Conservation (phyloP, 352 stramenopile species). For the Globisporangium sylvaticum region DNA sequence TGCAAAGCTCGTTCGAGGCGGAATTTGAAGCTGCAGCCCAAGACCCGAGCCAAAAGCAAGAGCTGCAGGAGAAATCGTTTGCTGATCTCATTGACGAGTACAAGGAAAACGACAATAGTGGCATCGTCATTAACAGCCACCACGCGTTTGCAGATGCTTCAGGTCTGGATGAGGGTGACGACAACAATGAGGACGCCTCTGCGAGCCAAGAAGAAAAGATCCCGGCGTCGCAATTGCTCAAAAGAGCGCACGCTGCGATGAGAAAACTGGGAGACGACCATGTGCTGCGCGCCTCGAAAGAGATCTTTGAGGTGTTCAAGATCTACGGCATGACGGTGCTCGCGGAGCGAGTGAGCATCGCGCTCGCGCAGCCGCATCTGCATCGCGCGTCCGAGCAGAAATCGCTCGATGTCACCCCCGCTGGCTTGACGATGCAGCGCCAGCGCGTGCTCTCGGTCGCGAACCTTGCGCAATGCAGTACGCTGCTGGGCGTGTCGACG, state of each 20-base stretch:
- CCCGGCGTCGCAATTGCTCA: background rate
- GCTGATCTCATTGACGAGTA: slow-evolving; percentile 42
- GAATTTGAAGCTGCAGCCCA: slow-evolving; percentile 11
- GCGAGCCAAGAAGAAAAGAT: background rate
- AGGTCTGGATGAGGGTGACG: background rate
- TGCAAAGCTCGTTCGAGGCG: slow-evolving; percentile 26
- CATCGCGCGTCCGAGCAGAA: slow-evolving; percentile 5
- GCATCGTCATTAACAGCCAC: slow-evolving; percentile 10
- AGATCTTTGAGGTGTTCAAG: slow-evolving; percentile 83
- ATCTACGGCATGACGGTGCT: slow-evolving; percentile 79
- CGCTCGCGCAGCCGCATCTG: slow-evolving; percentile 34
- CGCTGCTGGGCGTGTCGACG: slow-evolving; percentile 30
- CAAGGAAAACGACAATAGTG: slow-evolving; percentile 4
- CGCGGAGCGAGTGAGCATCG: slow-evolving; percentile 58
- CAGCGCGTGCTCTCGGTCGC: slow-evolving; percentile 56
- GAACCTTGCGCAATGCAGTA: slow-evolving; percentile 50
- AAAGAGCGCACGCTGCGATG: slow-evolving; percentile 23
- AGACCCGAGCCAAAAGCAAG: slow-evolving; percentile 16
- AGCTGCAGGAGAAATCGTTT: slow-evolving; percentile 25
- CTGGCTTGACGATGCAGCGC: slow-evolving; percentile 43
- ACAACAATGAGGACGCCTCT: slow-evolving; percentile 12
- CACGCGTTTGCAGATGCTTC: slow-evolving; percentile 29
- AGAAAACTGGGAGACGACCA: slow-evolving; percentile 30
- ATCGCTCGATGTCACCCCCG: slow-evolving; percentile 26
- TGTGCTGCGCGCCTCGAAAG: slow-evolving; percentile 47